A percentile compares a stretch with the other conserved stretches of the same genome.
phyloP scores from a whole-genome alignment of 2,329 filamentous ascomycete species.

The Epichloe typhina region DNA sequence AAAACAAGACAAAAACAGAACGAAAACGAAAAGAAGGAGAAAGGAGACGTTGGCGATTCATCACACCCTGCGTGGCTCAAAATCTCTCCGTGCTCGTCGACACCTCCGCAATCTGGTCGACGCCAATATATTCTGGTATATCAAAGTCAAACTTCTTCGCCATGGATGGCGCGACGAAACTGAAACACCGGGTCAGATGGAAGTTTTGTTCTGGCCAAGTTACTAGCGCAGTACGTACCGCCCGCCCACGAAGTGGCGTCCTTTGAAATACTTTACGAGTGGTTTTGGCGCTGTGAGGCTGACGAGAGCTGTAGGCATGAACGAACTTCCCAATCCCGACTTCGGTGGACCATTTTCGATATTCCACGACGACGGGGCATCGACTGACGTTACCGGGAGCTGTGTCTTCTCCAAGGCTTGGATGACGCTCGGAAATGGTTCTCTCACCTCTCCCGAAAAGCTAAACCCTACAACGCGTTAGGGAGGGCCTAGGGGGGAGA shows the following conservation, averaged over 20 bases:
- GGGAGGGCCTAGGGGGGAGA: neutral
- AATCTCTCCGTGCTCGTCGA: conserved; percentile 36
- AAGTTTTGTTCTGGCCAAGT: neutral
- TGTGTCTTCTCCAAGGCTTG: conserved; percentile 57
- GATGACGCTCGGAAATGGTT: conserved; percentile 79
- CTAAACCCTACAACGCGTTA: conserved; percentile 55
- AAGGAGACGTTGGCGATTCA: neutral
- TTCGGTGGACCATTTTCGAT: conserved; percentile 80
- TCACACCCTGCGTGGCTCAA: conserved; percentile 19
- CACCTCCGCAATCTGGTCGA: conserved; percentile 84
- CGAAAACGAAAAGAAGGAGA: neutral
- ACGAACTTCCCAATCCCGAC: conserved; percentile 63
- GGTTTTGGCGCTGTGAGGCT: conserved; percentile 92
- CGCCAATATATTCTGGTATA: conserved; percentile 66
- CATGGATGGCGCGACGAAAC: conserved; percentile 67
- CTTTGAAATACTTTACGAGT: conserved; percentile 68
- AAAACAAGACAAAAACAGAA: fast-evolving
- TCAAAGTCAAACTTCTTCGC: conserved; percentile 79
- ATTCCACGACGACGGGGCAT: conserved; percentile 90
- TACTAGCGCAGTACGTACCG: conserved; percentile 34
- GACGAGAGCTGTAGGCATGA: conserved; percentile 68
- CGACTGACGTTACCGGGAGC: conserved; percentile 73
- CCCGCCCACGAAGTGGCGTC: conserved; percentile 85
- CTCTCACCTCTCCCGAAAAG: conserved; percentile 83
- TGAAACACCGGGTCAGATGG: conserved; percentile 19